Conservation (phyloP, 2,329 filamentous ascomycete genomes). For the Drechslerella stenobrocha region DNA sequence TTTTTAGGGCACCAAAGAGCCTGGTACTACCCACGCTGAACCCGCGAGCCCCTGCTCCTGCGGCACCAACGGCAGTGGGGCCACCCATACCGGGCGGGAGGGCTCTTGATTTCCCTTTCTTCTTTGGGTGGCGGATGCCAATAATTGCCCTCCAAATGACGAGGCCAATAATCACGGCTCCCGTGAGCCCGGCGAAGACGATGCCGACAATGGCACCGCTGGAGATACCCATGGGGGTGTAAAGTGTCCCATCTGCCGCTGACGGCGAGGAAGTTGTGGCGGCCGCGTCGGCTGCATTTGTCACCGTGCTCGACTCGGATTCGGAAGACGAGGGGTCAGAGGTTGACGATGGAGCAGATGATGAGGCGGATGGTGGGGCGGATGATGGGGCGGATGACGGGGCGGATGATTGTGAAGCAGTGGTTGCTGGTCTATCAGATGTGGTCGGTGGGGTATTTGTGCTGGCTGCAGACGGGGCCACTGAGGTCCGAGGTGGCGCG, state of each 20-base stretch:
- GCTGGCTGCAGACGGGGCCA: background rate
- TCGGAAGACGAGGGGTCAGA: background rate
- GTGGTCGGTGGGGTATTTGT: slow-evolving; percentile 11
- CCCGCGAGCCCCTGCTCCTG: slow-evolving; percentile 13
- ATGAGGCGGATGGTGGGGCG: background rate
- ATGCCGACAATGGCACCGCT: slow-evolving; percentile 46
- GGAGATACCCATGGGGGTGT: slow-evolving; percentile 41
- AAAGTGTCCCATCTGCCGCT: slow-evolving; percentile 14
- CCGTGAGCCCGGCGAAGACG: slow-evolving; percentile 41
- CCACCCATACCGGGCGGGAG: background rate
- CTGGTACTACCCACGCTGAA: slow-evolving; percentile 26
- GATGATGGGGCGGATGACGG: background rate
- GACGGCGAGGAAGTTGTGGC: slow-evolving; percentile 7
- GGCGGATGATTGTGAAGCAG: slow-evolving; percentile 1
- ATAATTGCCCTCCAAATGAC: slow-evolving; percentile 46
- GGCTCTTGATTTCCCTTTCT: slow-evolving; percentile 16
- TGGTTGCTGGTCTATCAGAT: slow-evolving; percentile 1
- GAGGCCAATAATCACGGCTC: slow-evolving; percentile 39
- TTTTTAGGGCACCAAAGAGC: slow-evolving; percentile 22
- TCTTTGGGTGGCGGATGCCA: slow-evolving; percentile 32
- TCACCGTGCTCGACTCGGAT: slow-evolving; percentile 20
- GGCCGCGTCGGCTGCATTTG: slow-evolving; percentile 34
- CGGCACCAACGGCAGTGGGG: slow-evolving; percentile 10
- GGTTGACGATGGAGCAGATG: background rate
- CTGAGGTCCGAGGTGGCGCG: background rate